A percentile compares a stretch with the other conserved stretches of the same genome.
These are phyloP conservation scores for Trametes cingulata DNA, from an alignment of 768 basidiomycete genomes.

Conservation along the genomic window DNA sequence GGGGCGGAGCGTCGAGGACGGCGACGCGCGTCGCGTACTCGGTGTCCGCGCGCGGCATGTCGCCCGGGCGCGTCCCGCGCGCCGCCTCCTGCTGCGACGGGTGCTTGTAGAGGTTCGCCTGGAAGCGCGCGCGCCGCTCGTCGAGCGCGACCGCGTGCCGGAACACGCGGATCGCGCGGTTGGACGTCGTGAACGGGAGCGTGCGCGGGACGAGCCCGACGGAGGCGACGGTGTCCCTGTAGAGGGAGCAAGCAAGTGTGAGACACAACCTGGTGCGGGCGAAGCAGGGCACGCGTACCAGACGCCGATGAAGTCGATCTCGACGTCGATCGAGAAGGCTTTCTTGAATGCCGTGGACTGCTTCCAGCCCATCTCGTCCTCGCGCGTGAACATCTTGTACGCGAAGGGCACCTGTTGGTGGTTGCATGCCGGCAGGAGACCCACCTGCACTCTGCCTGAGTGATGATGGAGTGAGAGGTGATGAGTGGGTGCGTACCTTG, in stretches of 20 bases:
- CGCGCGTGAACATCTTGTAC: constrained; percentile 67
- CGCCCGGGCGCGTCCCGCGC: constrained; percentile 50
- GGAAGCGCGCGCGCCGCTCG: constrained; percentile 64
- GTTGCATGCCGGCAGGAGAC: constrained; percentile 68
- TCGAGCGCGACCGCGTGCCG: constrained; percentile 73
- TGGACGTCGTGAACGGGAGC: constrained; percentile 67
- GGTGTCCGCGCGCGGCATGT: constrained; percentile 42
- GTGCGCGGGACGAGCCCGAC: constrained; percentile 64
- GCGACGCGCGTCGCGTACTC: constrained; percentile 12
- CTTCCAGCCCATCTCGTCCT: constrained; percentile 58
- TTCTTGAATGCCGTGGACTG: constrained; percentile 72
- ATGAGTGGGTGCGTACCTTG: constrained; percentile 42
- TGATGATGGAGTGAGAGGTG: neutral
- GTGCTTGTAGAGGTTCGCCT: constrained; percentile 29
- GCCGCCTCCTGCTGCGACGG: constrained; percentile 38
- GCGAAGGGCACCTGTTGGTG: constrained; percentile 80
- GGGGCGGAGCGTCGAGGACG: neutral
- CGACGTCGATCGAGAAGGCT: constrained; percentile 71
- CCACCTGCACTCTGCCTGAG: constrained; percentile 45
- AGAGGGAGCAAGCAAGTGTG: neutral
- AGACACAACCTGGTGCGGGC: neutral
- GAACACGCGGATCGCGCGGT: constrained; percentile 61
- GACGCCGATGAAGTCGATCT: constrained; percentile 73
- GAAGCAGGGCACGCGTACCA: constrained; percentile 44
- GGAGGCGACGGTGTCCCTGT: constrained; percentile 72